Evolutionary conservation across 495 filamentous ascomycete genomes (phyloP).

Genomic region (Aspergillus homomorphus): DNA sequence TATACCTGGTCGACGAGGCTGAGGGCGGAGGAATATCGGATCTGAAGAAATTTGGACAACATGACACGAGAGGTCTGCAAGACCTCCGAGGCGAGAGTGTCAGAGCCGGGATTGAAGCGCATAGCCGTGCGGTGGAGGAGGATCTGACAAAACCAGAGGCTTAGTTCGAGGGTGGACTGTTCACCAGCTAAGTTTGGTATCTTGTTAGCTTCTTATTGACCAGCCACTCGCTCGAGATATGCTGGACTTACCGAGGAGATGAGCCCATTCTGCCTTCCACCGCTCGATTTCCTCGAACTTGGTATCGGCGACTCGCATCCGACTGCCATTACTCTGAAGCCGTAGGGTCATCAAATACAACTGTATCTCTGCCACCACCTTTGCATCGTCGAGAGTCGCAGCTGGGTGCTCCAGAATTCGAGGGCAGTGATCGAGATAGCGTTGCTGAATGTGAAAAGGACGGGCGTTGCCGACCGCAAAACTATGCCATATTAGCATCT

Average conservation of each 20-base stretch:
- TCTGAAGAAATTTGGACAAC: constrained; percentile 34
- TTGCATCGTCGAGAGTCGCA: constrained; percentile 35
- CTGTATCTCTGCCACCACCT: constrained; percentile 39
- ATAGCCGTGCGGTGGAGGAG: constrained; percentile 37
- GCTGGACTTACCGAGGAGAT: constrained; percentile 30
- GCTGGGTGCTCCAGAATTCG: constrained; percentile 35
- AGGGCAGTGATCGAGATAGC: constrained; percentile 36
- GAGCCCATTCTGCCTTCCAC: constrained; percentile 42
- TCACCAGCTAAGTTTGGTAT: constrained; percentile 23
- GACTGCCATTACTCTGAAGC: constrained; percentile 28
- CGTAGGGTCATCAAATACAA: constrained; percentile 33
- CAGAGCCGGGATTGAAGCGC: constrained; percentile 27
- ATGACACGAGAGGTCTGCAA: constrained; percentile 36
- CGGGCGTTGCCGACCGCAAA: constrained; percentile 39
- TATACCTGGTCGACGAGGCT: constrained; percentile 38
- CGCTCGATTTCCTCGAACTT: constrained; percentile 41
- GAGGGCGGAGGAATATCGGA: constrained; percentile 30
- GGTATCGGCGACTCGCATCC: constrained; percentile 29
- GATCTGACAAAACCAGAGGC: constrained; percentile 41
- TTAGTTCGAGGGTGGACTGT: constrained; percentile 34
- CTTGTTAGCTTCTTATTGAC: constrained; percentile 9
- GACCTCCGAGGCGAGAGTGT: constrained; percentile 30
- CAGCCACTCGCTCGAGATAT: background rate
- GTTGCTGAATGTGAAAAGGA: constrained; percentile 32
- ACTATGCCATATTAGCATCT: constrained; percentile 18